Base-by-base conservation (phyloP, 768 basidiomycete species). In the Pleurotus platypus region DNA sequence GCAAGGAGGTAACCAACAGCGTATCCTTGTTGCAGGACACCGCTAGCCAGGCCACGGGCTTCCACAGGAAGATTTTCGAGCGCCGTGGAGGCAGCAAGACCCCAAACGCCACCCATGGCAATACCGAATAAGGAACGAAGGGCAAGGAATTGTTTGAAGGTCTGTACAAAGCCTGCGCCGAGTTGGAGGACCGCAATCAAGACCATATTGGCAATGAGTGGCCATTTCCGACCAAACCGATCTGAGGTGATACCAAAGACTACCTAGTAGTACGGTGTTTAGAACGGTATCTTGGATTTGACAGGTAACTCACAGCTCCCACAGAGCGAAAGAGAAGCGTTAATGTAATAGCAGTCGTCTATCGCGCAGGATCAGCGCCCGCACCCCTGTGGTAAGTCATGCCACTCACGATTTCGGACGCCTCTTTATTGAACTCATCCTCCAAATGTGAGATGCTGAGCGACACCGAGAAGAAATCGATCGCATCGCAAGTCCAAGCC, bases 151-250 rank as follows among this genome's bases (percentile, higher is more conserved):
- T 87, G 78, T 0, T 58, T 30, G 72, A 83, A 98, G 0, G 86
- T 92, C 15, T 86, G 78, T 43, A 86, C 85, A 70, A 95, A 98
- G 24, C 90, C 87, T 1, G 85, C 84, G 0, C 85, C 90, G 20
- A 97, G 81, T 64, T 94, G 85, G 53, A 97, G 82, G 4, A 80
- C 67, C 12, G 81, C 77, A 59, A 92, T 82, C 47, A 94, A 66
- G 22, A 92, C 46, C 18, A 95, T 77, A 67, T 94, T 94, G 61
- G 64, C 61, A 26, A 96, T 84, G 4, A 95, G 77, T 3, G 94
- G 94, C 94, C 94, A 98, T 78, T 95, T 96, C 26, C 95, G 82
- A 3, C 95, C 95, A 68, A 78, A 96, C 3, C 95, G 84, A 68
- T 97, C 95, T 1, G 89, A 90, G n/a, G 88, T 63, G 43, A 94